Percentiles rank a stretch among this genome's conserved stretches.
Conservation (phyloP, 2,329 filamentous ascomycete genomes). For the Ascochyta viciae-villosae region DNA sequence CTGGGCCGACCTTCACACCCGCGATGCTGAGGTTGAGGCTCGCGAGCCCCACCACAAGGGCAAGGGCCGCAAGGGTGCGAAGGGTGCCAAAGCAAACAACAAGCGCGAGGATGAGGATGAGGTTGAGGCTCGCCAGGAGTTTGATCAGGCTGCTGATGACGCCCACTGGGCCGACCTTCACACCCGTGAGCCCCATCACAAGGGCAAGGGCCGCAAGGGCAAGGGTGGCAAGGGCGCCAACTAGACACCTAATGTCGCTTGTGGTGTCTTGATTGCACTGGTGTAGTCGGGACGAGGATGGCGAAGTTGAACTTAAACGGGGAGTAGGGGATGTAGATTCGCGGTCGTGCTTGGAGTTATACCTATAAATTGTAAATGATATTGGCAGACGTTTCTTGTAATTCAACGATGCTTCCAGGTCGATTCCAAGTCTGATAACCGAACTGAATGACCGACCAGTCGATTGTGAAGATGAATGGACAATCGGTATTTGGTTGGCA, state of each 20-base stretch:
- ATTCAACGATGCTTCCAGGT: slow-evolving; percentile 1
- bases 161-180: slow-evolving; percentile 16
- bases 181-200: slow-evolving; percentile 28
- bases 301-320: background rate
- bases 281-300: background rate
- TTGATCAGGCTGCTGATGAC: slow-evolving; percentile 19
- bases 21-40: too few relatives aligned
- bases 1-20: slow-evolving; percentile 2
- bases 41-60: slow-evolving; percentile 18
- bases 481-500: background rate
- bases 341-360: background rate
- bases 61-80: slow-evolving; percentile 13
- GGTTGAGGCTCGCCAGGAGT: slow-evolving; percentile 8
- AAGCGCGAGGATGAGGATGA: slow-evolving; percentile 12
- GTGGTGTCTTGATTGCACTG: slow-evolving; percentile 6
- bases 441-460: background rate
- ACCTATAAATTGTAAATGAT: slow-evolving; percentile 13
- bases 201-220: slow-evolving; percentile 17
- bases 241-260: background rate
- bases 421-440: background rate
- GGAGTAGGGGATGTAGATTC: background rate
- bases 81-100: slow-evolving; percentile 7
- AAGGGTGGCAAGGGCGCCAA: slow-evolving; percentile 13
- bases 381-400: background rate
- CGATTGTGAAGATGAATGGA: background rate